Percentiles rank a stretch among this genome's conserved stretches.
These are phyloP conservation scores for Lipomyces starkeyi DNA, from an alignment of 805 yeast genomes.

Conservation along the genomic window DNA sequence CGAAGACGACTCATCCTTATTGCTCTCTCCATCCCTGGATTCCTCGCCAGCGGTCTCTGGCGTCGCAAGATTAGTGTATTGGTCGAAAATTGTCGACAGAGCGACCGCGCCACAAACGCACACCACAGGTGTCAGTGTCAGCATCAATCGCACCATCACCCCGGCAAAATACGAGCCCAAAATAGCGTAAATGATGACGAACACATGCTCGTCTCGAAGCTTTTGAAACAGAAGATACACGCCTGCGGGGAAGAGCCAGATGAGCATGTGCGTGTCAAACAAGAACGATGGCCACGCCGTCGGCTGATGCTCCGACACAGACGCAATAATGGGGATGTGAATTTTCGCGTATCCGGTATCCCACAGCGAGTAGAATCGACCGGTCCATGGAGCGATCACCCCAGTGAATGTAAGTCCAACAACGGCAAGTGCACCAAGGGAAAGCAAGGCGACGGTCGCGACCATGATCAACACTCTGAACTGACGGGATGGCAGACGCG, in stretches of 20 bases:
- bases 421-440: constrained; percentile 71
- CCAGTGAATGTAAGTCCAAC: constrained; percentile 86
- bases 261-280: constrained; percentile 88
- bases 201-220: constrained; percentile 87
- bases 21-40: constrained; percentile 6
- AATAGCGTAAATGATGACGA: constrained; percentile 89
- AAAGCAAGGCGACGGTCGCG: constrained; percentile 58
- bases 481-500: constrained; percentile 71
- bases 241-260: constrained; percentile 99
- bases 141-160: constrained; percentile 97
- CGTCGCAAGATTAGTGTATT: constrained; percentile 61
- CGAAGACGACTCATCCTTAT: constrained; percentile 5
- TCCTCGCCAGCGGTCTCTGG: constrained; percentile 6
- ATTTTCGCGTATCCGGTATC: constrained; percentile 97
- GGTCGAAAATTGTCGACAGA: constrained; percentile 79
- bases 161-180: constrained; percentile 97
- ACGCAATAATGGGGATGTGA: constrained; percentile 97
- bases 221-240: constrained; percentile 89
- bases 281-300: constrained; percentile 99
- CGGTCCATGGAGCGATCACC: constrained; percentile 99
- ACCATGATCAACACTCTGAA: constrained; percentile 67
- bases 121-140: constrained; percentile 93
- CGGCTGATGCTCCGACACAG: constrained; percentile 99
- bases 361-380: constrained; percentile 98
- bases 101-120: constrained; percentile 94